phyloP scores from a whole-genome alignment of 1,284 basidiomycete species.

The Apiotrichum mycotoxinovorans region DNA sequence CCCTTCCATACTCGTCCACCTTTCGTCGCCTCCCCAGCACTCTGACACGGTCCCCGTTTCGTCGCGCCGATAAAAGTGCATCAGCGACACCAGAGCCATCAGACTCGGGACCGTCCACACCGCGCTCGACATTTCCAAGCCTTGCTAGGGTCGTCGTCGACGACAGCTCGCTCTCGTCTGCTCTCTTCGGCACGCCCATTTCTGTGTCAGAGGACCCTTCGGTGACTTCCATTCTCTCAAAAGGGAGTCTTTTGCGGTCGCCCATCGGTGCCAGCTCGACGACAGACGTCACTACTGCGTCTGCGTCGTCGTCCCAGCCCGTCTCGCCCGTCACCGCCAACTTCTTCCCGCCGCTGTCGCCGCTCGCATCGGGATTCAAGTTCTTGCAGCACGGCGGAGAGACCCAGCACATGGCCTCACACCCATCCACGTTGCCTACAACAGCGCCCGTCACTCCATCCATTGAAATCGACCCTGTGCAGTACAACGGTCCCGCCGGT shows the following conservation, averaged over 20 bases:
- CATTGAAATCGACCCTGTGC: slow-evolving; percentile 29
- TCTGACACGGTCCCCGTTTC: slow-evolving; percentile 33
- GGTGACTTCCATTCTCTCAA: background rate
- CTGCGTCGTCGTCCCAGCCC: background rate
- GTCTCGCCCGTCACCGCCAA: background rate
- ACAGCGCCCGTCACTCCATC: slow-evolving; percentile 3
- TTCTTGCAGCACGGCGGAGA: background rate
- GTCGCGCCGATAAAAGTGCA: slow-evolving; percentile 27
- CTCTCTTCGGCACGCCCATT: slow-evolving; percentile 17
- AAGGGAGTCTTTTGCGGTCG: background rate
- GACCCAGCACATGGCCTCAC: background rate
- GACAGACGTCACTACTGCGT: background rate
- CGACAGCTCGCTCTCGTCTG: slow-evolving; percentile 20
- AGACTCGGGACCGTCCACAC: background rate
- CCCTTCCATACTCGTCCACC: slow-evolving; percentile 31
- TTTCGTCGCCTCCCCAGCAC: slow-evolving; percentile 36
- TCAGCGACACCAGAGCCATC: background rate
- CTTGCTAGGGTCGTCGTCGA: slow-evolving; percentile 21
- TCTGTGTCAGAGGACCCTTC: slow-evolving; percentile 11
- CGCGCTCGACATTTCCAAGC: slow-evolving; percentile 15
- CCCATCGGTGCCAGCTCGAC: background rate
- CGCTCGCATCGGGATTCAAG: slow-evolving; percentile 8
- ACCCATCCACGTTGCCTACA: slow-evolving; percentile 4
- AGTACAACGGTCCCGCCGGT: slow-evolving; percentile 31
- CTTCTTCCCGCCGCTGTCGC: background rate